These are phyloP conservation scores for Aurinia saxatilis DNA, from an alignment of 345 rosid genomes.

Conservation along the genomic window DNA sequence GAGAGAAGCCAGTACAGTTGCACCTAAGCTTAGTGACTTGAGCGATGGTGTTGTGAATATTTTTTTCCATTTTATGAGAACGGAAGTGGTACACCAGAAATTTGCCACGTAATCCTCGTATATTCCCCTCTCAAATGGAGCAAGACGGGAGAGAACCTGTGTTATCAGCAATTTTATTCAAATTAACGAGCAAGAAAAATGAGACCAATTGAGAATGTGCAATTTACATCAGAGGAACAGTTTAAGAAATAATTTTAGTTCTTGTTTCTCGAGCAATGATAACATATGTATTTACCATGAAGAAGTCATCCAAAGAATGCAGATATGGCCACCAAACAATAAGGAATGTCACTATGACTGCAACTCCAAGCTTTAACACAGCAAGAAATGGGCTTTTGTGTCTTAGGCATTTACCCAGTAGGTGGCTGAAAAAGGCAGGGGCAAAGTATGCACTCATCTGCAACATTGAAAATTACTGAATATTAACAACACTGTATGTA, in stretches of 20 bases:
- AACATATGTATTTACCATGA: conserved; percentile 41
- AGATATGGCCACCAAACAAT: conserved; percentile 92
- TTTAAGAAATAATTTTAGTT: not conserved
- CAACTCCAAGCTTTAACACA: conserved; percentile 60
- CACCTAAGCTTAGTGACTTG: conserved; percentile 51
- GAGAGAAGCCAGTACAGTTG: conserved; percentile 55
- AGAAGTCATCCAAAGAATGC: conserved; percentile 52
- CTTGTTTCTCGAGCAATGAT: not conserved
- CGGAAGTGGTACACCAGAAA: conserved; percentile 86
- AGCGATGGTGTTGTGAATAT: conserved; percentile 51
- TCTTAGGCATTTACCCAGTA: conserved; percentile 77
- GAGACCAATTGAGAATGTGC: not conserved
- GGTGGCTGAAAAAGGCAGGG: conserved; percentile 83
- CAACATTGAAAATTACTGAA: not conserved
- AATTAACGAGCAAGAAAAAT: not conserved
- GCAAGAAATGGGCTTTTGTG: conserved; percentile 51
- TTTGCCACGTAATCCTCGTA: conserved; percentile 97
- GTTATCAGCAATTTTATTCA: conserved; percentile 9
- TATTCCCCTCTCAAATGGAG: conserved; percentile 96
- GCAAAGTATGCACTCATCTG: conserved; percentile 98
- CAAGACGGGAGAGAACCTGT: conserved; percentile 85
- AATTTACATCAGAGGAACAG: conserved; percentile 5
- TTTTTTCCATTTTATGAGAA: conserved; percentile 82
- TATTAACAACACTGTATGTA: not conserved
- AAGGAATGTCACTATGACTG: conserved; percentile 61